Evolutionary conservation across 805 yeast genomes (phyloP).

Genomic region (Myxozyma kluyveri): DNA sequence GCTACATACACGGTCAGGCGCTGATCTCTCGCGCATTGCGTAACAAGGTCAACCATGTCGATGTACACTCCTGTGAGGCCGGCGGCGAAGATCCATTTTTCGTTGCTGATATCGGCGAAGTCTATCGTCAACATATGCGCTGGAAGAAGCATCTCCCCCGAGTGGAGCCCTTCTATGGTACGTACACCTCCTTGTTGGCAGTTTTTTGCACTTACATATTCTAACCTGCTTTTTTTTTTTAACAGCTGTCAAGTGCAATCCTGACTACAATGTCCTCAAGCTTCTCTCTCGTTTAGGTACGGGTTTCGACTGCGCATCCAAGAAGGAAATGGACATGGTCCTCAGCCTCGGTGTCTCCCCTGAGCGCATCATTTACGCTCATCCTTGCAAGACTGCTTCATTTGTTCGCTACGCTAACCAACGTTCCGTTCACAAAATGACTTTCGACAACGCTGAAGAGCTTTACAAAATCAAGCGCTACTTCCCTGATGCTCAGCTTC

Average conservation of each 20-base stretch:
- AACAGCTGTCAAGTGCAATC: conserved; percentile 87
- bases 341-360: conserved; percentile 63
- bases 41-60: conserved; percentile 38
- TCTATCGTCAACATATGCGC: conserved; percentile 55
- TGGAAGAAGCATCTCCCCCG: conserved; percentile 70
- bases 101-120: conserved; percentile 78
- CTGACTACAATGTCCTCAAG: conserved; percentile 58
- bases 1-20: conserved; percentile 21
- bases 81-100: conserved; percentile 86
- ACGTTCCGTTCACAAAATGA: conserved; percentile 57
- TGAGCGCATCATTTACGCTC: conserved; percentile 76
- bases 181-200: not conserved
- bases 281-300: conserved; percentile 61
- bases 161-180: conserved; percentile 70
- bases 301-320: conserved; percentile 92
- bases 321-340: conserved; percentile 70
- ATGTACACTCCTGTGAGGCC: conserved; percentile 59
- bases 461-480: conserved; percentile 63
- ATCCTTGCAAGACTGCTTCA: conserved; percentile 89
- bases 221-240: not conserved
- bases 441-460: conserved; percentile 88
- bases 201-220: too few species aligned
- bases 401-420: conserved; percentile 69
- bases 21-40: conserved; percentile 28
- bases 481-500: conserved; percentile 67